These are phyloP conservation scores for Pythium periplocum DNA, from an alignment of 352 stramenopile species.

Conservation along the genomic window DNA sequence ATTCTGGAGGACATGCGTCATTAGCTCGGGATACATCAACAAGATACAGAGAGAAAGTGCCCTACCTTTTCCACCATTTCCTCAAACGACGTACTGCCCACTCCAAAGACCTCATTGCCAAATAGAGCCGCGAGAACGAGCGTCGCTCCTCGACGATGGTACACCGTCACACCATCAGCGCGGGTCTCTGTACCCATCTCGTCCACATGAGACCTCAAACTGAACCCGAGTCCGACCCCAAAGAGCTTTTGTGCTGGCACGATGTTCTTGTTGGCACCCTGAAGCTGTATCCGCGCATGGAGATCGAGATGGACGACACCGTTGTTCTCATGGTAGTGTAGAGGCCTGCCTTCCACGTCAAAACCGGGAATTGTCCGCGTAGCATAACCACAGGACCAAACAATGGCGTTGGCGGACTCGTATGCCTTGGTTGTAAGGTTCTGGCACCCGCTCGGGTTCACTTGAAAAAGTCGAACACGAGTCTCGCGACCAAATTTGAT, in stretches of 20 bases:
- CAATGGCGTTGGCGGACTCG: constrained; percentile 60
- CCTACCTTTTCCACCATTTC: constrained; percentile 80
- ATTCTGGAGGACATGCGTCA: constrained; percentile 6
- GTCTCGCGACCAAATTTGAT: constrained; percentile 51
- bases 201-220: constrained; percentile 64
- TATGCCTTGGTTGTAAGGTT: constrained; percentile 57
- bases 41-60: background rate
- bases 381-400: constrained; percentile 80
- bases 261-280: constrained; percentile 4
- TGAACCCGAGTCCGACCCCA: constrained; percentile 76
- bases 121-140: constrained; percentile 73
- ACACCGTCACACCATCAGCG: constrained; percentile 84
- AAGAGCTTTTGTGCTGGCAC: constrained; percentile 26
- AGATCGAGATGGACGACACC: constrained; percentile 67
- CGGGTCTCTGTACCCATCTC: constrained; percentile 73
- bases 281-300: constrained; percentile 39
- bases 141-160: constrained; percentile 64
- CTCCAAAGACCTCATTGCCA: constrained; percentile 52
- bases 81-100: constrained; percentile 52
- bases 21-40: background rate
- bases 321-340: constrained; percentile 46
- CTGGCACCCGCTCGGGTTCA: constrained; percentile 54
- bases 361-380: constrained; percentile 55
- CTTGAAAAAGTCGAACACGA: constrained; percentile 67
- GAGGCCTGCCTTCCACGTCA: constrained; percentile 31